Base-by-base conservation (phyloP, 2,329 filamentous ascomycete species). In the Fusarium sublunatum region DNA sequence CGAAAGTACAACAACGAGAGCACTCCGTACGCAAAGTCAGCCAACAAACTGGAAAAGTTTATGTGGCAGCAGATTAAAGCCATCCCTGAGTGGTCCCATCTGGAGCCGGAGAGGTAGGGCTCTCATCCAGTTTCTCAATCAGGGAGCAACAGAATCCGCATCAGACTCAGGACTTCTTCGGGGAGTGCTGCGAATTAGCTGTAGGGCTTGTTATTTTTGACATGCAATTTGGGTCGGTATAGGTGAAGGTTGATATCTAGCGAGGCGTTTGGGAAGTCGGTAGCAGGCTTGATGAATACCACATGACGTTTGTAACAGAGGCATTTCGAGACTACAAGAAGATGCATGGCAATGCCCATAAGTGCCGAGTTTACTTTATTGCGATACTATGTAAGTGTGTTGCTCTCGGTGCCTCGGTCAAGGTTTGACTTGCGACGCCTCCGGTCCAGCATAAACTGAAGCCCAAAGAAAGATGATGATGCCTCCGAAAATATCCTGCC, bases 1-100 rank as follows among this genome's bases (percentile, higher is more conserved):
- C 88, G 93, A 67, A 90, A 91, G 73, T 99, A 98, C 82, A 99
- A 99, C 74, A 96, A 94, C 70, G 94, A 97, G 79, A 96, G 83
- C 39, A 99, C 94, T 1, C 90, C 92, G 0, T 99, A 99, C 75
- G 92, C 93, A 24, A 99, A 99, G 80, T 92, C 90, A 53, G 95
- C 95, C 36, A 96, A 92, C 74, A 95, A 95, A 74, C 82, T 99
- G 38, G 95, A 89, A 73, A 96, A 95, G 77, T 96, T 88, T 74
- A 96, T 98, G 93, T 97, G 92, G 92, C 85, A 88, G 75, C 91
- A 94, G 78, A 92, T 97, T 76, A 90, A 91, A 74, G 90, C 91
- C 68, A 91, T 97, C 48, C 94, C 94, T 1, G 94, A 97, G 81
- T 98, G 94, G 94, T 92, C 89, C 12, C 83, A 87, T 69, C 78